These are phyloP conservation scores for Picocystis sp. DNA, from an alignment of 163 green algal genomes.

Conservation along the genomic window DNA sequence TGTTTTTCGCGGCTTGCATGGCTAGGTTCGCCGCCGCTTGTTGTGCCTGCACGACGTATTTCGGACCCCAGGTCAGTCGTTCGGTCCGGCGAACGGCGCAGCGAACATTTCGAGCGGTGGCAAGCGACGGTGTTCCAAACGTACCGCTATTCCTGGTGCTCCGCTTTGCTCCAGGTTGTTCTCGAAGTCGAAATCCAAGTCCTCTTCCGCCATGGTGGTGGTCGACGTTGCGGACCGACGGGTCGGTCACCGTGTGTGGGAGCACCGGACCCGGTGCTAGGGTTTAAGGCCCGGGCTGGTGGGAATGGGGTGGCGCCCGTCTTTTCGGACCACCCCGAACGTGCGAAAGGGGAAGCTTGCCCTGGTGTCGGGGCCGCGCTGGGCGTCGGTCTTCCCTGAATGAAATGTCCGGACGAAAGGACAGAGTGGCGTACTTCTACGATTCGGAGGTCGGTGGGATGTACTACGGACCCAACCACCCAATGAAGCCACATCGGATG, in stretches of 20 bases:
- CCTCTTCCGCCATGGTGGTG: slow-evolving; percentile 16
- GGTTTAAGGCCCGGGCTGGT: too few relatives aligned
- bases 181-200: slow-evolving; percentile 70
- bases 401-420: slow-evolving; percentile 7
- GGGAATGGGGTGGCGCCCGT: too few relatives aligned
- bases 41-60: not conserved
- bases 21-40: slow-evolving; percentile 1
- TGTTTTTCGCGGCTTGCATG: not conserved
- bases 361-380: too few relatives aligned
- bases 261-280: too few relatives aligned
- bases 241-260: too few relatives aligned
- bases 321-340: too few relatives aligned
- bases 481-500: slow-evolving; percentile 94
- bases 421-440: slow-evolving; percentile 36
- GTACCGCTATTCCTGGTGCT: not conserved
- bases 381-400: too few relatives aligned
- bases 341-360: too few relatives aligned
- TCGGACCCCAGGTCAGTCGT: too few relatives aligned
- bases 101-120: not conserved
- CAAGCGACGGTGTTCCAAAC: slow-evolving; percentile 1
- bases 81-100: too few relatives aligned
- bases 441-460: slow-evolving; percentile 54
- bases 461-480: slow-evolving; percentile 90
- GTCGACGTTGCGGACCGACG: too few relatives aligned
- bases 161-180: slow-evolving; percentile 19